These are phyloP conservation scores for Aspergillus ibericus DNA, from an alignment of 2,329 filamentous ascomycete species.

Conservation along the genomic window DNA sequence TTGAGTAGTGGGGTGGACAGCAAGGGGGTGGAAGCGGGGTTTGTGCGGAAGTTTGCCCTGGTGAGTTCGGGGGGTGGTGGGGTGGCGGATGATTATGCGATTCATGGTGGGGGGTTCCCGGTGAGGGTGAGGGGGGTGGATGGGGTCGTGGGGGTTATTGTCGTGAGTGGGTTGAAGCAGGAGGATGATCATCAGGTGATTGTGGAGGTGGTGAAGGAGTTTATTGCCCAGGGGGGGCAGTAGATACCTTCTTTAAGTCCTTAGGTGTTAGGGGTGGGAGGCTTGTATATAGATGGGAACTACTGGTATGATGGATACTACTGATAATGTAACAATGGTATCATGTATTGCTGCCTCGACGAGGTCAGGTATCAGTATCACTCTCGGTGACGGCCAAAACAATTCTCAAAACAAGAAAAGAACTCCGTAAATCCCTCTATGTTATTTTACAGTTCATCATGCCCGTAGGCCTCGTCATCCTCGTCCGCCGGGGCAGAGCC, in stretches of 20 bases:
- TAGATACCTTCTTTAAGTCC: no score
- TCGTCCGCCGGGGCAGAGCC: conserved; percentile 63
- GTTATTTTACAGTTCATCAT: conserved; percentile 74
- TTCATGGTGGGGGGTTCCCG: conserved; percentile 75
- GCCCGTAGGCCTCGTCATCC: conserved; percentile 67
- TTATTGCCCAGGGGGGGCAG: conserved; percentile 27
- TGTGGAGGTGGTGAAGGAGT: conserved; percentile 65
- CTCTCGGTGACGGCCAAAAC: conserved; percentile 18
- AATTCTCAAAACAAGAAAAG: conserved; percentile 17
- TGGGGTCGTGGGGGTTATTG: conserved; percentile 71
- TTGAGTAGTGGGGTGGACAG: conserved; percentile 14
- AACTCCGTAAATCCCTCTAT: conserved; percentile 41
- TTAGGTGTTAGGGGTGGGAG: no score
- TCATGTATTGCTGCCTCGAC: background rate
- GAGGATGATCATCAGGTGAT: conserved; percentile 76
- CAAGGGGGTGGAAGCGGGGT: conserved; percentile 61
- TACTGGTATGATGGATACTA: background rate
- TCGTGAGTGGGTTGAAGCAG: conserved; percentile 74
- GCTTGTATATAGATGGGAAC: no score
- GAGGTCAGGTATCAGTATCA: conserved; percentile 8
- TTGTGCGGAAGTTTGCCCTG: conserved; percentile 66
- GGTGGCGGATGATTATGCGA: conserved; percentile 63
- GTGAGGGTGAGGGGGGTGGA: conserved; percentile 72
- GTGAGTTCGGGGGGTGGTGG: conserved; percentile 49
- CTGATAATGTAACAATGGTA: background rate